Conservation (phyloP, 371 early-diverging fungal genomes). For the Coemansia sp. region DNA sequence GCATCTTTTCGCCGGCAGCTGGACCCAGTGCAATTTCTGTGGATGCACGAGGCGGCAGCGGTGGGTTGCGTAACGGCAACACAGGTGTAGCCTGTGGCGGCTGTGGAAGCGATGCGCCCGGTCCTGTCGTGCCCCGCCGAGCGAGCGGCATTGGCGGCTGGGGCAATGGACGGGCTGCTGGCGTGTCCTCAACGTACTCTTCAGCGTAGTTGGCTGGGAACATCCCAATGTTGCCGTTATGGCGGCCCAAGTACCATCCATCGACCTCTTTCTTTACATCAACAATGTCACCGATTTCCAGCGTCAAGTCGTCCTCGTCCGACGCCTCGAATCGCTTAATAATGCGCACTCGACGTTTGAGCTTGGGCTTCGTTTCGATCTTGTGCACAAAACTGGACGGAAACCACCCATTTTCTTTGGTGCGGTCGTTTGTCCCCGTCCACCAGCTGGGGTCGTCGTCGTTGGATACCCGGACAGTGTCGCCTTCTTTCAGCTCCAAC, state of each 20-base stretch:
- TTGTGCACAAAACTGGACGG: constrained; percentile 65
- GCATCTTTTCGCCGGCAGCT: constrained; percentile 10
- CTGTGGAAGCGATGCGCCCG: not conserved
- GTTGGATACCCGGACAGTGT: constrained; percentile 64
- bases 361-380: constrained; percentile 22
- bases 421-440: constrained; percentile 62
- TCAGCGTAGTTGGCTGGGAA: constrained; percentile 60
- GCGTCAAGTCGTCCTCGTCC: constrained; percentile 64
- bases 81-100: constrained; percentile 21
- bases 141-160: constrained; percentile 24
- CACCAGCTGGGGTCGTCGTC: constrained; percentile 65
- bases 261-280: constrained; percentile 64
- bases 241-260: constrained; percentile 72
- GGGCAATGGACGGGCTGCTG: constrained; percentile 25
- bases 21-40: constrained; percentile 14
- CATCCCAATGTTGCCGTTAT: constrained; percentile 66
- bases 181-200: constrained; percentile 51
- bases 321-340: constrained; percentile 71
- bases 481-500: constrained; percentile 63
- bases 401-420: constrained; percentile 64
- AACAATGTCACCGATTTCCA: constrained; percentile 67
- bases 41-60: constrained; percentile 43
- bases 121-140: constrained; percentile 20
- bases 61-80: constrained; percentile 34
- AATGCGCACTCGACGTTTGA: constrained; percentile 55